Base-by-base conservation (phyloP, 2,329 filamentous ascomycete genomes). In the Botrytis squamosa region DNA sequence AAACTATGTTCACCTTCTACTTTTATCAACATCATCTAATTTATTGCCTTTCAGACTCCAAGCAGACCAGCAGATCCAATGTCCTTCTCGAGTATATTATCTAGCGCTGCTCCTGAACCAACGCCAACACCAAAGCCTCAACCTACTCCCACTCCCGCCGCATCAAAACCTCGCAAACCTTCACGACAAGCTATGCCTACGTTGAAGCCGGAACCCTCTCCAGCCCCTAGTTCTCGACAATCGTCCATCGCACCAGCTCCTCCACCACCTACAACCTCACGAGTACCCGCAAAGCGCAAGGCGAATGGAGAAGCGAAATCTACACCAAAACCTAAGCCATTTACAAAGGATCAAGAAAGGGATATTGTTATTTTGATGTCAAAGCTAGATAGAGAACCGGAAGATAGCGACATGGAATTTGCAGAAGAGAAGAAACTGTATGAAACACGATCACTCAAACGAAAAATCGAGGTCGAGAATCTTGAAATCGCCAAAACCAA, bases 81-180 rank as follows among this genome's bases (percentile, higher is more conserved):
- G 95, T 96, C 95, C 8, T 96, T 98, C 80, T 96, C 94, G 77
- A 98, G 95, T 81, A 97, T 98, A 74, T 90, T 98, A 62, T 95
- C 94, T 6, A 94, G 89, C 77, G 88, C 92, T 72, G 91, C 94
- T 73, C 90, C 92, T 89, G 57, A 85, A 86, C 86, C 87, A 12
- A 87, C 84, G 77, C 86, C 87, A 16, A 87, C 84, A 77, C 84
- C 84, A 3, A 80, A 84, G 33, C 80, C 79, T 33, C 70, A 75
- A 29, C 65, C 76, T 14, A 68, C 72, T 18, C 71, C 71, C 22
- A 73, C 71, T 12, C 71, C 71, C 22, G 59, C 33, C 52, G 33
- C 44, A 42, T 59, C 75, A 20, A 81, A 81, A 60, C 74, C 77
- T 36, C 76, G 79, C 69, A 81, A 80, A 71, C 52, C 75, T 49